Percentiles rank a stretch among this genome's conserved stretches.
These are phyloP conservation scores for Neoscytalidium dimidiatum DNA, from an alignment of 2,329 filamentous ascomycete species.

Conservation along the genomic window DNA sequence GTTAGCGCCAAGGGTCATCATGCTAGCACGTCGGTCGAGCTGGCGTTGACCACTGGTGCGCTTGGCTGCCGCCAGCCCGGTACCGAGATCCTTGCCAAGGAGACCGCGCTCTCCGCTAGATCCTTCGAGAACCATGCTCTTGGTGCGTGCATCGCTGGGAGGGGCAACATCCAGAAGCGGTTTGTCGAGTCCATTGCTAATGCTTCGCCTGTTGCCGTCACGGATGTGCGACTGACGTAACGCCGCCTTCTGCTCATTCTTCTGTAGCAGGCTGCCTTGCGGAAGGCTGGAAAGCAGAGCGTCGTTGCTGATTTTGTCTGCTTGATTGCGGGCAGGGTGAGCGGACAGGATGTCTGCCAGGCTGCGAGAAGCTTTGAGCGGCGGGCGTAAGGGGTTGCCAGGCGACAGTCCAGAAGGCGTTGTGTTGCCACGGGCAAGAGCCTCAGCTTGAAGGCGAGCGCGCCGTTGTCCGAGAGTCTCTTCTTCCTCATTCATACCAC, in stretches of 20 bases:
- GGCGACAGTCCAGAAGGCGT: constrained; percentile 14
- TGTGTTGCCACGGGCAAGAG: constrained; percentile 40
- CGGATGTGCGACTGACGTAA: constrained; percentile 37
- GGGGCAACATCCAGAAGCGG: constrained; percentile 30
- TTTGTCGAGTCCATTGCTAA: constrained; percentile 31
- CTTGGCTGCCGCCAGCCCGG: neutral
- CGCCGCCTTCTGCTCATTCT: constrained; percentile 39
- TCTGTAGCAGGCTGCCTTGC: constrained; percentile 44
- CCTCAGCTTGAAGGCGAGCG: constrained; percentile 71
- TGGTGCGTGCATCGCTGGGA: neutral
- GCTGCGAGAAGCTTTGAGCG: constrained; percentile 50
- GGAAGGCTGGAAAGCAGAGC: constrained; percentile 36
- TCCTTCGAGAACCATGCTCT: constrained; percentile 7
- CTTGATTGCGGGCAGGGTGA: constrained; percentile 48
- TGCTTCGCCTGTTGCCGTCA: constrained; percentile 34
- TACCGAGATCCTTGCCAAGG: neutral
- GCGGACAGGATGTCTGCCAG: constrained; percentile 64
- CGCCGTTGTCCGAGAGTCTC: constrained; percentile 80
- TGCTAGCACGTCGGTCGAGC: neutral
- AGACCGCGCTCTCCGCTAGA: neutral
- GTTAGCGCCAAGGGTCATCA: constrained; percentile 2
- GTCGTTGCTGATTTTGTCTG: constrained; percentile 39
- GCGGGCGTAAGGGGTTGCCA: constrained; percentile 30
- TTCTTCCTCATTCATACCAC: constrained; percentile 53
- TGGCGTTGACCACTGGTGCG: neutral